Evolutionary conservation across 148 eudicot species (phyloP), one percentile per base, ranked within the genome.

Genomic region (Chenopodium album): DNA sequence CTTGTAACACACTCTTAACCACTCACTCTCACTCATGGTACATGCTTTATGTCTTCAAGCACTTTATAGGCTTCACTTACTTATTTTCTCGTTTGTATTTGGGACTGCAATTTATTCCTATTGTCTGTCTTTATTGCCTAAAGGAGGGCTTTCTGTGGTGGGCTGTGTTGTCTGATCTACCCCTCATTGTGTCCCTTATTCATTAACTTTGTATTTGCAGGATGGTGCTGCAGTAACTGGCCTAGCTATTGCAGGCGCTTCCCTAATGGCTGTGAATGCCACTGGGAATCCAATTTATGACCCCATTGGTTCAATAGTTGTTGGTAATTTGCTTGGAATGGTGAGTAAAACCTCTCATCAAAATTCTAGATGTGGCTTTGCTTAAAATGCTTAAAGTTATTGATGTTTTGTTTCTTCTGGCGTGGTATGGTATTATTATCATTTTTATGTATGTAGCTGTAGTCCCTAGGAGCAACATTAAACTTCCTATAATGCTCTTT

Each of bases 221-320:
- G 99, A 96, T 81, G 91, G 98, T 82, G 99, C 99, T 88, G 97
- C 98, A 79, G 97, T 94, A 66, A 83, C 97, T 76, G 98, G 99
- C 74, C 95, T 96, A 81, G 81, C 78, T 48, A 90, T 96, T 81
- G 99, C 98, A 78, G 97, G 86, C 80, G 99, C 94, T 79, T 94
- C 99, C 66, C 87, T 96, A 80, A 85, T 94, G 87, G 98, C 99
- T 66, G 98, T 92, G 73, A 90, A 94, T 83, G 81, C 71, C 76
- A 96, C 99, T 60, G 99, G 98, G 80, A 96, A 96, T 89, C 84
- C 99, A 81, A 90, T 96, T 78, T 96, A 90, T 85, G 98, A 94
- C 73, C 95, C 99, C 74, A 89, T 96, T 80, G 99, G 99, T 80
- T 96, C 98, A 74, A 96, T 96, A 82, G 47, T 96, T 50, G 95